phyloP scores from a whole-genome alignment of 1,284 basidiomycete species.

The Sporisorium iseilematis-ciliati region DNA sequence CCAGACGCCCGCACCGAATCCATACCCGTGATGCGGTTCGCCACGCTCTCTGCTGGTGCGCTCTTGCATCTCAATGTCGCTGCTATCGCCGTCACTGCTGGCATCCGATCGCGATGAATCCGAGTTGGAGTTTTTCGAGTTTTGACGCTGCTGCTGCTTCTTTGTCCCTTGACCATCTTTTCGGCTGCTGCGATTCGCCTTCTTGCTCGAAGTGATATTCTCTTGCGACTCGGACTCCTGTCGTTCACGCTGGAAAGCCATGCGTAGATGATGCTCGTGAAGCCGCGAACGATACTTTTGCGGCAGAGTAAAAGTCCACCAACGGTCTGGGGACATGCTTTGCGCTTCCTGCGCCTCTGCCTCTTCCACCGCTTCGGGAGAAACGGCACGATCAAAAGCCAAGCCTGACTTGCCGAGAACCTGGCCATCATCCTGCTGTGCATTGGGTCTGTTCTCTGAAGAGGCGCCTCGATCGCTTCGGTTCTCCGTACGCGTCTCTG shows the following conservation, averaged over 20 bases:
- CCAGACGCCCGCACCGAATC: constrained; percentile 31
- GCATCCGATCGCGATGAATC: constrained; percentile 30
- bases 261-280: constrained; percentile 55
- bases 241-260: constrained; percentile 46
- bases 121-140: constrained; percentile 28
- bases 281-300: constrained; percentile 56
- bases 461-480: constrained; percentile 16
- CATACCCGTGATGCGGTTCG: constrained; percentile 33
- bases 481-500: constrained; percentile 19
- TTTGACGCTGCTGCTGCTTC: constrained; percentile 23
- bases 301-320: constrained; percentile 64
- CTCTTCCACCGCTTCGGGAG: constrained; percentile 28
- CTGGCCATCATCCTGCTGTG: constrained; percentile 18
- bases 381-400: constrained; percentile 26
- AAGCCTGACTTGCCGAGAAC: constrained; percentile 11
- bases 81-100: constrained; percentile 29
- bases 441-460: constrained; percentile 18
- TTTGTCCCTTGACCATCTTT: constrained; percentile 14
- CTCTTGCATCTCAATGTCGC: constrained; percentile 47
- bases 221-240: constrained; percentile 25
- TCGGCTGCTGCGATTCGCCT: constrained; percentile 12
- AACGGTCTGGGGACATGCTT: constrained; percentile 40
- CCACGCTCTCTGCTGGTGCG: constrained; percentile 17
- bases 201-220: constrained; percentile 11
- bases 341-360: constrained; percentile 35